These are phyloP conservation scores for Cordyceps militaris DNA, from an alignment of 2,329 filamentous ascomycete genomes.

Conservation along the genomic window DNA sequence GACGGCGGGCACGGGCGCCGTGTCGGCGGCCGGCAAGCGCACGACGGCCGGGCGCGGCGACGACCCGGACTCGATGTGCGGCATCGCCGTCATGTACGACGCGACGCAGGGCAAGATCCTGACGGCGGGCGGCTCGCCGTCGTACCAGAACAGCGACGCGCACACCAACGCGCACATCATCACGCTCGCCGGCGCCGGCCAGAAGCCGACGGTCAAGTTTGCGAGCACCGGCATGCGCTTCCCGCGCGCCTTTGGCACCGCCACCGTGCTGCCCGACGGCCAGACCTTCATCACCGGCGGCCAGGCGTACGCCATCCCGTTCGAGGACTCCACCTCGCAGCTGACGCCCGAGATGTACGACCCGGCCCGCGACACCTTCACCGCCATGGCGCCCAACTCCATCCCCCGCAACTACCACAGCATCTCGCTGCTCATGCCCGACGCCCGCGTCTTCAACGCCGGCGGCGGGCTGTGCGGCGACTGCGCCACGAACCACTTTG, in stretches of 20 bases:
- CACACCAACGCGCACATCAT: slow-evolving; percentile 42
- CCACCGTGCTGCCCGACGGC: slow-evolving; percentile 42
- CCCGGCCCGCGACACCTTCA: slow-evolving; percentile 34
- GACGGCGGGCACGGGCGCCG: slow-evolving; percentile 34
- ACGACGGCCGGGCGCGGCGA: slow-evolving; percentile 23
- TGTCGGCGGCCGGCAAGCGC: slow-evolving; percentile 32
- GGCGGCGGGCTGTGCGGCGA: slow-evolving; percentile 47
- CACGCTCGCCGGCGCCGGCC: slow-evolving; percentile 32
- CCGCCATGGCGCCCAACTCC: slow-evolving; percentile 28
- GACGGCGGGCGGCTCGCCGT: slow-evolving; percentile 40
- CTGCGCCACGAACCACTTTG: slow-evolving; percentile 41
- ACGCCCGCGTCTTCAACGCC: slow-evolving; percentile 42
- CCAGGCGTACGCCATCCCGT: slow-evolving; percentile 34
- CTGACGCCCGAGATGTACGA: slow-evolving; percentile 40
- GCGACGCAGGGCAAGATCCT: slow-evolving; percentile 51
- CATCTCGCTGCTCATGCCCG: slow-evolving; percentile 40
- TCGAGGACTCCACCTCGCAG: slow-evolving; percentile 35
- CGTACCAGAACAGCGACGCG: slow-evolving; percentile 37
- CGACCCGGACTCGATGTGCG: slow-evolving; percentile 45
- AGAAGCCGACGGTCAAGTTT: neutral
- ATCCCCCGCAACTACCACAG: slow-evolving; percentile 44
- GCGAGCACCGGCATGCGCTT: slow-evolving; percentile 25
- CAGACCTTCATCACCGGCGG: slow-evolving; percentile 42
- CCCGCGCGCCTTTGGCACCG: slow-evolving; percentile 37
- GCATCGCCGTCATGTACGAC: slow-evolving; percentile 51